A percentile compares a stretch with the other conserved stretches of the same genome.
Conservation (phyloP, 2,329 filamentous ascomycete species). For the Penicillium janthinellum region DNA sequence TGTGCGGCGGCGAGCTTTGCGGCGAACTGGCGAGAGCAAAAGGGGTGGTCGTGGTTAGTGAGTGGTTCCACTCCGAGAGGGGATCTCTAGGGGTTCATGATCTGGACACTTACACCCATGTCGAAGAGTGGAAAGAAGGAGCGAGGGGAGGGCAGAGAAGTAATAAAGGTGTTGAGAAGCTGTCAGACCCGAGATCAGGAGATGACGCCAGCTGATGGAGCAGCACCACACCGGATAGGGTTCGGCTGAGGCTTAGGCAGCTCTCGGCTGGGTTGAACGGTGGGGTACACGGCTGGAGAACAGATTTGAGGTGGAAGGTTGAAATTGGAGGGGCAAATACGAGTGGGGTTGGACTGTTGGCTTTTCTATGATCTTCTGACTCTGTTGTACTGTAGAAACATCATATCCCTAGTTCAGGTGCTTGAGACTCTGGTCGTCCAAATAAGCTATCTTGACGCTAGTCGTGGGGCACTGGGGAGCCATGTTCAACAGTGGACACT, state of each 20-base stretch:
- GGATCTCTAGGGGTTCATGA: neutral
- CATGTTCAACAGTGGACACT: too few species aligned
- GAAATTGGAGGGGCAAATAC: neutral
- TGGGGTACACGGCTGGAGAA: neutral
- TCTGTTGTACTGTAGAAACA: neutral
- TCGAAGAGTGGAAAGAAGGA: neutral
- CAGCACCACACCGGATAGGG: constrained; percentile 11
- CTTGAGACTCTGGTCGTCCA: neutral
- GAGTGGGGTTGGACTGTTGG: neutral
- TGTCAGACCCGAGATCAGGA: neutral
- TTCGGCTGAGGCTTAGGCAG: neutral
- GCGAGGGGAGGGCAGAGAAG: neutral
- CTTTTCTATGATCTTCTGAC: neutral
- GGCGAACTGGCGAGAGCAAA: constrained; percentile 34
- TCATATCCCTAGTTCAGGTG: neutral
- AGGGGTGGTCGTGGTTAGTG: neutral
- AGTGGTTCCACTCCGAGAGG: neutral
- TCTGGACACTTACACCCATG: constrained; percentile 17
- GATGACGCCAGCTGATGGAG: constrained; percentile 10
- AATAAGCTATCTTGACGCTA: neutral
- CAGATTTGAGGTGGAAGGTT: too few species aligned
- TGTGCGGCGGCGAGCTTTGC: constrained; percentile 45
- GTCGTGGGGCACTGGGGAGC: too few species aligned
- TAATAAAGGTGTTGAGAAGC: neutral
- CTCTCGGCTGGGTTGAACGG: neutral